phyloP scores from a whole-genome alignment of 2,329 filamentous ascomycete species.

The Helotiales sp. region DNA sequence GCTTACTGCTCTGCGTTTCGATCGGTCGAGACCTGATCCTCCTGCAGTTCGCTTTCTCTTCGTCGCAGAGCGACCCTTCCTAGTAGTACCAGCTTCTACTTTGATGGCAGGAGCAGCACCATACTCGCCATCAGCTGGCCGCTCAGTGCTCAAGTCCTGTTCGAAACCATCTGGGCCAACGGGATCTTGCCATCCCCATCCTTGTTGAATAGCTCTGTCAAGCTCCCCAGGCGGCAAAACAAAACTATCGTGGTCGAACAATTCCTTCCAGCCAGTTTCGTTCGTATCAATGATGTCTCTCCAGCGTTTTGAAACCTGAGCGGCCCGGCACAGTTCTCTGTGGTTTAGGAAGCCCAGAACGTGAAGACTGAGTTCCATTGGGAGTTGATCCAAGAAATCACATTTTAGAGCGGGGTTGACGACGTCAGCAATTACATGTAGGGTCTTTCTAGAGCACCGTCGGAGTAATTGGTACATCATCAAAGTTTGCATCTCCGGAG shows the following conservation, averaged over 20 bases:
- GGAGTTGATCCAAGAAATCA: constrained; percentile 85
- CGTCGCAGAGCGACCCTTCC: constrained; percentile 36
- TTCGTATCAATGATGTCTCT: constrained; percentile 88
- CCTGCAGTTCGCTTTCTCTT: constrained; percentile 43
- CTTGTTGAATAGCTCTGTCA: constrained; percentile 82
- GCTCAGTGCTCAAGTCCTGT: constrained; percentile 70
- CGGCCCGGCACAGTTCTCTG: constrained; percentile 84
- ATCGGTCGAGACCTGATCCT: constrained; percentile 33
- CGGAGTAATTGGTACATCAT: constrained; percentile 96
- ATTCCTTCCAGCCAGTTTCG: constrained; percentile 93
- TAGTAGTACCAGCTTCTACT: constrained; percentile 27
- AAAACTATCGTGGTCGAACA: constrained; percentile 86
- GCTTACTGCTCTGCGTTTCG: constrained; percentile 41
- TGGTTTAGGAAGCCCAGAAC: constrained; percentile 86
- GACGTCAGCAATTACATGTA: constrained; percentile 86
- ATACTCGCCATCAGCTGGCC: constrained; percentile 57
- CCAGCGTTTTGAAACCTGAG: constrained; percentile 95
- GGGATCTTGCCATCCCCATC: constrained; percentile 97
- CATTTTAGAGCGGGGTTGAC: constrained; percentile 95
- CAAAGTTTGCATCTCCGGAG: constrained; percentile 89
- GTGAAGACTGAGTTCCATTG: constrained; percentile 84
- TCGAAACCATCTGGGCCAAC: constrained; percentile 77
- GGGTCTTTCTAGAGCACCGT: constrained; percentile 82
- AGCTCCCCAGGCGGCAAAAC: constrained; percentile 80
- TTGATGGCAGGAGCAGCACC: constrained; percentile 20